These are phyloP conservation scores for Candida mattraensis DNA, from an alignment of 805 yeast genomes.

Conservation along the genomic window DNA sequence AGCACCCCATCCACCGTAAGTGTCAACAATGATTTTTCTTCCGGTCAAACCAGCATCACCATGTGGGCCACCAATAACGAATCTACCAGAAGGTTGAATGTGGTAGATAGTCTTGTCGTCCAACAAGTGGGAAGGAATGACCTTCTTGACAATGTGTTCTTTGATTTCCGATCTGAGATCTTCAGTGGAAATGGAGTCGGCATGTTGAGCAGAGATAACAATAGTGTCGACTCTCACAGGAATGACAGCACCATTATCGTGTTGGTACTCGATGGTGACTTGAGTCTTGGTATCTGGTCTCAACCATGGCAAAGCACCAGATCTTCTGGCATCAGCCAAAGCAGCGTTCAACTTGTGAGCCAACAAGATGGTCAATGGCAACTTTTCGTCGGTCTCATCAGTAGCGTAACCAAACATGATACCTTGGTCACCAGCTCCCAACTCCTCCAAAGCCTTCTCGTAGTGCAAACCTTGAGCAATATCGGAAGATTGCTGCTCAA, in stretches of 20 bases:
- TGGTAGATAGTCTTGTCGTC: conserved; percentile 96
- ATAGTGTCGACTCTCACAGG: conserved; percentile 97
- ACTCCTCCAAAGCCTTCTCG: conserved; percentile 91
- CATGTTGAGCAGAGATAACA: conserved; percentile 97
- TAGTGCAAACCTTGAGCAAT: conserved; percentile 99
- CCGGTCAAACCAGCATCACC: conserved; percentile 99
- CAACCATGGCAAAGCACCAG: conserved; percentile 91
- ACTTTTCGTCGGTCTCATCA: conserved; percentile 96
- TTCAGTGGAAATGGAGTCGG: conserved; percentile 92
- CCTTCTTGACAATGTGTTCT: conserved; percentile 84
- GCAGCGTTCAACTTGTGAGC: conserved; percentile 97
- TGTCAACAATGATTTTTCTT: conserved; percentile 98
- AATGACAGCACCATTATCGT: conserved; percentile 92
- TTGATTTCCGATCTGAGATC: conserved; percentile 79
- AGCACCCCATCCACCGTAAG: conserved; percentile 99
- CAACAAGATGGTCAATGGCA: conserved; percentile 91
- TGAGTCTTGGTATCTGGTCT: conserved; percentile 99
- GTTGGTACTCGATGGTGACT: conserved; percentile 94
- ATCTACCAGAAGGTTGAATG: conserved; percentile 99
- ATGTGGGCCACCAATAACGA: conserved; percentile 99
- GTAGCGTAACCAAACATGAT: conserved; percentile 99
- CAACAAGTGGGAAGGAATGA: conserved; percentile 84
- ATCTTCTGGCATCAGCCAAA: conserved; percentile 96
- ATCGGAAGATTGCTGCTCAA: conserved; percentile 99
- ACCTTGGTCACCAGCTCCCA: conserved; percentile 99